Conservation (phyloP, 2,329 filamentous ascomycete genomes). For the Ophiostoma himal-ulmi region DNA sequence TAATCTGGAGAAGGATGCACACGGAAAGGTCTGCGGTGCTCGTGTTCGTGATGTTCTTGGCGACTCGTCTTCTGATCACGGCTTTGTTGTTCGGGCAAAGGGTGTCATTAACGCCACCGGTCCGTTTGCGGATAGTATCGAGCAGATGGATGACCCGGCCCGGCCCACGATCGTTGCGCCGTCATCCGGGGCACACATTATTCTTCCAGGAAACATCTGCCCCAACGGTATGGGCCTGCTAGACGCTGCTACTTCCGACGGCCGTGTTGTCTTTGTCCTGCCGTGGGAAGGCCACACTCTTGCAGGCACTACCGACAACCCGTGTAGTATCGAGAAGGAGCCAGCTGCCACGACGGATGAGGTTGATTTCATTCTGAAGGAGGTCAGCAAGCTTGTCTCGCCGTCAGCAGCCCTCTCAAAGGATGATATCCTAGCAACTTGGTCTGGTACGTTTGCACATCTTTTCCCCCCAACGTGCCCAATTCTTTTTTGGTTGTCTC, state of each 20-base stretch:
- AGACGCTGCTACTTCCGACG: conserved; percentile 73
- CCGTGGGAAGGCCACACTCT: conserved; percentile 85
- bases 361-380: conserved; percentile 54
- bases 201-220: conserved; percentile 72
- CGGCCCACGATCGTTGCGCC: conserved; percentile 71
- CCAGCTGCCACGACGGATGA: conserved; percentile 19
- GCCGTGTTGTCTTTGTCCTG: conserved; percentile 82
- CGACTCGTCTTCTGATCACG: conserved; percentile 45
- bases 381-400: conserved; percentile 69
- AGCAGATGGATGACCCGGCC: conserved; percentile 69
- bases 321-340: conserved; percentile 50
- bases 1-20: conserved; percentile 52
- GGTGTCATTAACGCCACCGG: conserved; percentile 81
- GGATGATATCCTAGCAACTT: conserved; percentile 34
- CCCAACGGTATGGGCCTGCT: conserved; percentile 77
- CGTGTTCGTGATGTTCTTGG: conserved; percentile 57
- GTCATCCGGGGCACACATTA: conserved; percentile 74
- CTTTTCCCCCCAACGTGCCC: background rate
- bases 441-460: conserved; percentile 45
- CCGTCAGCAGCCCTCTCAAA: conserved; percentile 45
- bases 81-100: conserved; percentile 68
- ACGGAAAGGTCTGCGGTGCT: conserved; percentile 64
- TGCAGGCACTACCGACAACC: conserved; percentile 73
- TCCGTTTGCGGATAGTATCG: conserved; percentile 72
- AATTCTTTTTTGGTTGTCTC: background rate